phyloP scores from a whole-genome alignment of 495 filamentous ascomycete genomes.

The Penicillium goetzii region DNA sequence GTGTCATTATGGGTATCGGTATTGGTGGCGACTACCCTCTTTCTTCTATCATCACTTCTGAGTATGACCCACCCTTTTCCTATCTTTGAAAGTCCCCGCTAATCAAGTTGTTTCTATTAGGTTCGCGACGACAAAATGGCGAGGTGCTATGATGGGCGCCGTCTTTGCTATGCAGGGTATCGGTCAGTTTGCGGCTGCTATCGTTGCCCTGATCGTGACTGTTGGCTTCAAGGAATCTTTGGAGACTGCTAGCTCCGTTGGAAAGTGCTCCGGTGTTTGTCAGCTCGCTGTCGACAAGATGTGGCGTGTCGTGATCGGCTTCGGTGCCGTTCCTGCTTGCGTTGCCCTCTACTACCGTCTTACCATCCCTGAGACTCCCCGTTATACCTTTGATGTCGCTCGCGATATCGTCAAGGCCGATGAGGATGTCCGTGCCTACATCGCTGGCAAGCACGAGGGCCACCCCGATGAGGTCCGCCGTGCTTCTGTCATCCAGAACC shows the following conservation, averaged over 20 bases:
- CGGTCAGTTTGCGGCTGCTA: slow-evolving; percentile 71
- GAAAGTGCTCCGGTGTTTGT: slow-evolving; percentile 65
- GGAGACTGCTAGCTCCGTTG: slow-evolving; percentile 46
- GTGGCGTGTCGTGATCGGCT: slow-evolving; percentile 79
- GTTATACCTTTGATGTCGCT: slow-evolving; percentile 82
- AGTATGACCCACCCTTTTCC: slow-evolving; percentile 50
- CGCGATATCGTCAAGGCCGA: slow-evolving; percentile 71
- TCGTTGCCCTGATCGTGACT: slow-evolving; percentile 72
- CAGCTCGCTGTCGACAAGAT: slow-evolving; percentile 78
- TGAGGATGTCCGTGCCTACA: slow-evolving; percentile 67
- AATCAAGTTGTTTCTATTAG: slow-evolving; percentile 30
- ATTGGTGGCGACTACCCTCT: slow-evolving; percentile 90
- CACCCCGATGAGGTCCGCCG: slow-evolving; percentile 64
- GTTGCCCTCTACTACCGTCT: slow-evolving; percentile 83
- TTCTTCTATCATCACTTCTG: slow-evolving; percentile 85
- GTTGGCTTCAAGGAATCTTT: slow-evolving; percentile 75
- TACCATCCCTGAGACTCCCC: slow-evolving; percentile 83
- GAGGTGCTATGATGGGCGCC: slow-evolving; percentile 85
- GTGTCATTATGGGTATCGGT: slow-evolving; percentile 81
- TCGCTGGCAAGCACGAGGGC: slow-evolving; percentile 59
- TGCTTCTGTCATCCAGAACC: slow-evolving; percentile 49
- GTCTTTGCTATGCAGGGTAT: slow-evolving; percentile 87
- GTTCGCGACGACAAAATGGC: slow-evolving; percentile 82
- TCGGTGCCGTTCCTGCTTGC: slow-evolving; percentile 77
- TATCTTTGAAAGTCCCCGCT: slow-evolving; percentile 6